Evolutionary conservation across 768 basidiomycete species (phyloP).

Genomic region (Trametes cinnabarina): DNA sequence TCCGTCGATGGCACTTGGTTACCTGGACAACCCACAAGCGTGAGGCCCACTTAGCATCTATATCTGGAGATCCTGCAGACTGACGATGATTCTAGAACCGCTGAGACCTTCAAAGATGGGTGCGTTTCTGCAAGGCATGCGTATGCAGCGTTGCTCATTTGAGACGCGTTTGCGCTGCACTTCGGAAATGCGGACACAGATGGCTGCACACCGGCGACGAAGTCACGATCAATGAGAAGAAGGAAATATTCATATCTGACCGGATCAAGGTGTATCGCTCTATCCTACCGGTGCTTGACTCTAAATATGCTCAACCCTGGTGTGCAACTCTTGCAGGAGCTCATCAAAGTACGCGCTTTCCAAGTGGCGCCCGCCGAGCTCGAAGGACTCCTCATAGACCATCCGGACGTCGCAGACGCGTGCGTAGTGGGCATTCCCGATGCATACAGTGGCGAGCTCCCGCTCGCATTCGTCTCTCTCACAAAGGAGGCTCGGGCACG

Average conservation of each 20-base stretch:
- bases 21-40: slow-evolving; percentile 61
- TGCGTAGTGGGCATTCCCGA: slow-evolving; percentile 57
- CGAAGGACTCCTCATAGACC: slow-evolving; percentile 36
- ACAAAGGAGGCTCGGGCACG: slow-evolving; percentile 37
- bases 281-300: too few species aligned
- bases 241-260: slow-evolving; percentile 69
- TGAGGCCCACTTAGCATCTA: slow-evolving; percentile 32
- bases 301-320: too few species aligned
- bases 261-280: slow-evolving; percentile 48
- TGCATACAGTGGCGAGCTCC: slow-evolving; percentile 76
- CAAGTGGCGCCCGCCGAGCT: slow-evolving; percentile 38
- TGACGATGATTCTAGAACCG: slow-evolving; percentile 43
- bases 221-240: slow-evolving; percentile 56
- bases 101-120: slow-evolving; percentile 66
- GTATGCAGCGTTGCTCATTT: too few species aligned
- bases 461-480: slow-evolving; percentile 67
- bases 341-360: slow-evolving; percentile 60
- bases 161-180: too few species aligned
- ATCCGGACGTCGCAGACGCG: slow-evolving; percentile 43
- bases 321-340: too few species aligned
- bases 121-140: too few species aligned
- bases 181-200: slow-evolving; percentile 32
- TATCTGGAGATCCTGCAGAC: not conserved
- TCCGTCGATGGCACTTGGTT: slow-evolving; percentile 41
- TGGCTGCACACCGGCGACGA: slow-evolving; percentile 75